phyloP scores from a whole-genome alignment of 1,139 yeast species.

The Pichia inconspicua region DNA sequence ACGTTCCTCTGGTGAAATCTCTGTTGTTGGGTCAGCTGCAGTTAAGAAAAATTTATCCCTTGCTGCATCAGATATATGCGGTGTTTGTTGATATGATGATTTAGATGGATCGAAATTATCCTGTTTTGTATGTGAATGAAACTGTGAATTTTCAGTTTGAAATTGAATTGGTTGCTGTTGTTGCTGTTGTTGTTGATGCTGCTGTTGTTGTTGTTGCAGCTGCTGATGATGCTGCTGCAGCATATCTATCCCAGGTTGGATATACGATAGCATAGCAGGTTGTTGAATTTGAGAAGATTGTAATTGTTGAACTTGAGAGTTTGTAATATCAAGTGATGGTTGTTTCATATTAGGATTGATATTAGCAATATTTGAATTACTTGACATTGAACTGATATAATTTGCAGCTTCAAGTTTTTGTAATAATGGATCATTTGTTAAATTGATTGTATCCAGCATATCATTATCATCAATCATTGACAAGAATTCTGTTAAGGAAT shows the following conservation, averaged over 20 bases:
- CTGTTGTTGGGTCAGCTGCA: slow-evolving; percentile 96
- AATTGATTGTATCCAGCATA: slow-evolving; percentile 41
- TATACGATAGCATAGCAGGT: not conserved
- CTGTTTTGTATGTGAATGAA: slow-evolving; percentile 1
- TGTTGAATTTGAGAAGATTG: not conserved
- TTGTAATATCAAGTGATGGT: not conserved
- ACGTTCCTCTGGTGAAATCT: slow-evolving; percentile 89
- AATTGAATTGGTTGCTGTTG: not conserved
- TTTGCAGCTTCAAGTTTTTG: slow-evolving; percentile 26
- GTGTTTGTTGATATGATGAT: slow-evolving; percentile 19
- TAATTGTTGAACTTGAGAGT: not conserved
- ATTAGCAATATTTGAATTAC: slow-evolving; percentile 1
- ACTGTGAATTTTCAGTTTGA: not conserved
- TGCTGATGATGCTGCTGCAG: not conserved
- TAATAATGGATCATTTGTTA: slow-evolving; percentile 29
- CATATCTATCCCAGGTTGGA: not conserved
- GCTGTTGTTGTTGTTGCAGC: not conserved
- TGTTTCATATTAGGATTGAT: not conserved
- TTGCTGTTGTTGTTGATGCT: not conserved
- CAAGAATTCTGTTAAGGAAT: slow-evolving; percentile 80
- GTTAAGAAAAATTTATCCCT: slow-evolving; percentile 89
- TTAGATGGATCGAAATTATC: not conserved
- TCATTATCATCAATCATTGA: slow-evolving; percentile 87
- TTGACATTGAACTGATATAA: slow-evolving; percentile 9
- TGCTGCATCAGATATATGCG: slow-evolving; percentile 67